Conservation (phyloP, 179 eudicot genomes). For the Beta macrorhiza region DNA sequence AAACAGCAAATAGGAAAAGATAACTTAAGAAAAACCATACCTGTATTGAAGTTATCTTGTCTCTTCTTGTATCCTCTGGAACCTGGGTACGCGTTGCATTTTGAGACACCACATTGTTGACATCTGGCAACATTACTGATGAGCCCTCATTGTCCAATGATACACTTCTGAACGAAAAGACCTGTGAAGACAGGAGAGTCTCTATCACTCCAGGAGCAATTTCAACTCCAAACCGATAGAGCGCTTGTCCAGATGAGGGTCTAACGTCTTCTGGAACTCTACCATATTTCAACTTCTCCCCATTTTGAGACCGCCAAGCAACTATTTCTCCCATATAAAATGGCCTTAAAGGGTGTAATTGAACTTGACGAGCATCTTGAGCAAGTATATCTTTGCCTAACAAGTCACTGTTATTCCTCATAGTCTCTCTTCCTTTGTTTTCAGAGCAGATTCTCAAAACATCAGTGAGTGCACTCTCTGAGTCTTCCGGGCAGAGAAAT, state of each 20-base stretch:
- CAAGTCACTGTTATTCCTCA: conserved; percentile 43
- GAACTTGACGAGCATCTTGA: conserved; percentile 85
- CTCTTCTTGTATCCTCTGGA: conserved; percentile 50
- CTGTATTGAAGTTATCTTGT: conserved; percentile 46
- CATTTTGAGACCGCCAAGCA: conserved; percentile 89
- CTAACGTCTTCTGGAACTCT: conserved; percentile 82
- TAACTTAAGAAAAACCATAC: conserved; percentile 34
- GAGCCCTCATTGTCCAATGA: conserved; percentile 53
- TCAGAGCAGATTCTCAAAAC: conserved; percentile 63
- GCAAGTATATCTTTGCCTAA: conserved; percentile 73
- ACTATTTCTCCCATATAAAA: conserved; percentile 91
- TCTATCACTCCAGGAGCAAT: conserved; percentile 57
- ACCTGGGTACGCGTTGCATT: conserved; percentile 27
- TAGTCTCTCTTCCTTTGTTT: conserved; percentile 38
- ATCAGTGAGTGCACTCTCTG: conserved; percentile 63
- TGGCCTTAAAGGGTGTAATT: conserved; percentile 91
- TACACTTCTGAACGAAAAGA: conserved; percentile 82
- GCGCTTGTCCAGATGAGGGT: conserved; percentile 92
- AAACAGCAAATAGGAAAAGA: background rate
- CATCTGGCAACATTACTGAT: conserved; percentile 38
- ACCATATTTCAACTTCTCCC: conserved; percentile 92
- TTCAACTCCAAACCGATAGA: conserved; percentile 79
- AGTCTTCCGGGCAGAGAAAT: conserved; percentile 69
- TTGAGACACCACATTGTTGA: conserved; percentile 23
- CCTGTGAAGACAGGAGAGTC: conserved; percentile 74